Evolutionary conservation across 345 rosid genomes (phyloP), one percentile per base, ranked within the genome.

Genomic region (Crucihimalaya himalaica): DNA sequence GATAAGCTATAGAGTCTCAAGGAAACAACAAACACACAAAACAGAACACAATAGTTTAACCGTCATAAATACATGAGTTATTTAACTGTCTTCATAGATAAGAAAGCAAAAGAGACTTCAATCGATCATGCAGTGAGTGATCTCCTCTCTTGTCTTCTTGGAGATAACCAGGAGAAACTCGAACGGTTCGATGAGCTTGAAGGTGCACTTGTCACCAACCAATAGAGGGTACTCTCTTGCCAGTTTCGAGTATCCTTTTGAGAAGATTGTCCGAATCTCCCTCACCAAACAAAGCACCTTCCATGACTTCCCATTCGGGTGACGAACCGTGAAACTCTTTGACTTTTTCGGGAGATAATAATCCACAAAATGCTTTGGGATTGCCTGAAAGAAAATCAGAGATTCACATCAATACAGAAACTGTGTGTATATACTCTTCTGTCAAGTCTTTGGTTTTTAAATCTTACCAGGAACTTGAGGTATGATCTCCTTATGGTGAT

Each of bases 401-500:
- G n/a, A 55, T 2, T 32, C 64, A 35, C 66, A 56, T 25, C 20
- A 54, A 54, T 23, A 29, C 56, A 27, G 8, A 67, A 20, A 58
- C 45, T 37, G 13, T 40, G 46, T 40, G 16, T 40, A 14, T 40
- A 14, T 40, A 14, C 0, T 4, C 20, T 56, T 35, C 15, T 5
- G 6, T 54, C 16, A 35, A 1, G 16, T 48, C 39, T 51, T 28
- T 39, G 20, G 16, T 34, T 6, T 6, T 63, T 19, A 0, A 8
- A 29, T 28, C 67, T 70, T 77, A 77, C 80, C 63, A 77, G 18
- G 29, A 57, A 65, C 50, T n/a, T 64, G 56, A 71, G 72, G 68
- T 71, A 65, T 47, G 80, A 47, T 3, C 18, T 64, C 55, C n/a
- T 57, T n/a, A 71, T 65, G 42, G 61, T 64, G 43, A 77, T 40